Base-by-base conservation (phyloP, 306 rosid species). In the Prunus davidiana region DNA sequence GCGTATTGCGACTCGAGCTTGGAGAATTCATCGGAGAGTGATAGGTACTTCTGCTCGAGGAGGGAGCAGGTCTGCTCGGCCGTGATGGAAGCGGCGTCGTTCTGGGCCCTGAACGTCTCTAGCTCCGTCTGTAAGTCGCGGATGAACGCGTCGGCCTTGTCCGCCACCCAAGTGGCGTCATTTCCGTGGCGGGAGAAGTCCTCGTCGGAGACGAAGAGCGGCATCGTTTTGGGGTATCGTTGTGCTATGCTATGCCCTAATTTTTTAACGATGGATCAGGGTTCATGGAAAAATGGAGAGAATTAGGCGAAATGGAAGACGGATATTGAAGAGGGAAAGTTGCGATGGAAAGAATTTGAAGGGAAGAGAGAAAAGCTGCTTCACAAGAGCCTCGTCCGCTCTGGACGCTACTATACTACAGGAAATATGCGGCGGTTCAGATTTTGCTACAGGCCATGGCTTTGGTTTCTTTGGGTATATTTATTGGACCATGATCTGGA, bases 41-140 rank as follows among this genome's bases (percentile, higher is more conserved):
- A 83, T 20, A 92, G 80, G 67, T 85, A 90, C 87, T 95, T 95
- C 97, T 92, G 97, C 87, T 95, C 99, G 78, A 95, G 85, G 78
- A 92, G 87, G 13, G 97, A 87, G 77, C 99, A 95, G 73, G 91
- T 92, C 82, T 95, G 99, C 79, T 95, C 99, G 61, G 97, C 99
- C 74, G 96, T 92, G 45, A 92, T 92, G 74, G 88, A 83, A 34
- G 93, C 83, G 15, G 97, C 99, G 32, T 95, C 97, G 2, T 90
- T 85, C 58, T 86, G 86, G 22, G 99, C 99, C 74, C 84, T 84
- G 57, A 90, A 82, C 54, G 96, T 91, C 77, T 95, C 93, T 80
- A 95, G 92, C 78, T 95, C 96, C 19, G 83, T 84, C 76, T 78
- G 82, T 28, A 95, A 91, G 74, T 87, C 86, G 4, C 90, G 88